These are phyloP conservation scores for Macrocybe gigantea DNA, from an alignment of 768 basidiomycete species.

Conservation along the genomic window DNA sequence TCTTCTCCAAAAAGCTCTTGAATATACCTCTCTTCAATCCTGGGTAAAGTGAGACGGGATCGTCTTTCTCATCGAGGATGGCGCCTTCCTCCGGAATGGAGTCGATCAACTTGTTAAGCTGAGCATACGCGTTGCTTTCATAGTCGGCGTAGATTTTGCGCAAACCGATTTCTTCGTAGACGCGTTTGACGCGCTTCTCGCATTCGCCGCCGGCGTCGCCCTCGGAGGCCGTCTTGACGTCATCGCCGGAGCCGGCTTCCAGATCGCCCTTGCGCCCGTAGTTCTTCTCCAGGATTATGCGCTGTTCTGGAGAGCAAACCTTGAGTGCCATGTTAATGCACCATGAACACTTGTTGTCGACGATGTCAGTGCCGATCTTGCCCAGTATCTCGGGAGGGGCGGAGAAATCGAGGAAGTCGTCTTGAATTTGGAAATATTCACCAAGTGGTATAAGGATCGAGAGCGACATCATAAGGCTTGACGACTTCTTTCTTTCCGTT, in stretches of 20 bases:
- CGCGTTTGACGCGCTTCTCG: constrained; percentile 35
- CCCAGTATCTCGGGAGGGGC: constrained; percentile 89
- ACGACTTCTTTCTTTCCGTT: constrained; percentile 18
- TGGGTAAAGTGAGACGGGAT: constrained; percentile 8
- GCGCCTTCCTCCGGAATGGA: constrained; percentile 55
- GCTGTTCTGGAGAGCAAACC: constrained; percentile 49
- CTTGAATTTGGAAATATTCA: constrained; percentile 98
- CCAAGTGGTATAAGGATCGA: constrained; percentile 88
- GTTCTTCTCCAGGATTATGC: constrained; percentile 49
- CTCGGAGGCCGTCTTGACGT: constrained; percentile 10
- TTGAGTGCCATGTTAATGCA: constrained; percentile 83
- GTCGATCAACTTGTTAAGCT: constrained; percentile 65
- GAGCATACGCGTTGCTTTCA: constrained; percentile 67
- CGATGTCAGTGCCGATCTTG: constrained; percentile 96
- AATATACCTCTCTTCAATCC: constrained; percentile 68
- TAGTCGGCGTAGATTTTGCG: constrained; percentile 66
- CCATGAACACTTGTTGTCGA: constrained; percentile 99
- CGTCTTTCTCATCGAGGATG: constrained; percentile 22
- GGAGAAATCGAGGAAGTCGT: constrained; percentile 93
- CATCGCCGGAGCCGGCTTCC: constrained; percentile 14
- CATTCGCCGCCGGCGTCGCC: constrained; percentile 44
- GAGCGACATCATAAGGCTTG: constrained; percentile 68
- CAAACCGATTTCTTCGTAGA: constrained; percentile 71
- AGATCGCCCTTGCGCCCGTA: constrained; percentile 37
- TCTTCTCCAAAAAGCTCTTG: constrained; percentile 82